Percentiles rank a stretch among this genome's conserved stretches.
phyloP scores from a whole-genome alignment of 177 flowering plant genomes.

The Viscum album region DNA sequence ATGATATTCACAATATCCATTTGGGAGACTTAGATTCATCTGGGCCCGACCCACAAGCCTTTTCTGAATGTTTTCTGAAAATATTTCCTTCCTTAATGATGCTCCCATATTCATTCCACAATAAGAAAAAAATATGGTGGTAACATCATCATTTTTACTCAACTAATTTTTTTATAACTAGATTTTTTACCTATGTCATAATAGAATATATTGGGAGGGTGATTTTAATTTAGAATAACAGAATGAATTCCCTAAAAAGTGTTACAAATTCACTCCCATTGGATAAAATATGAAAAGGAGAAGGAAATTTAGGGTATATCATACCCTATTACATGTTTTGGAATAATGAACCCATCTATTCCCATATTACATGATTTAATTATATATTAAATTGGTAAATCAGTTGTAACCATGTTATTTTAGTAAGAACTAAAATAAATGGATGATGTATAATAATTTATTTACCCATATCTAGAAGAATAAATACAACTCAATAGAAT shows the following conservation, averaged over 20 bases:
- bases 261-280: too few relatives aligned
- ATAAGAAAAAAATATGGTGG: not conserved
- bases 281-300: too few relatives aligned
- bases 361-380: conserved; percentile 80
- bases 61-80: conserved; percentile 34
- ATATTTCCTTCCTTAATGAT: conserved; percentile 32
- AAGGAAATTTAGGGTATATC: too few relatives aligned
- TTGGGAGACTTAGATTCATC: too few relatives aligned
- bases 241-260: conserved; percentile 70
- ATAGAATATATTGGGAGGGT: conserved; percentile 76
- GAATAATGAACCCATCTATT: conserved; percentile 39
- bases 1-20: too few relatives aligned
- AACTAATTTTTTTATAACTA: not conserved
- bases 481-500: conserved; percentile 68
- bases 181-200: conserved; percentile 53
- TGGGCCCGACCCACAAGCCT: conserved; percentile 36
- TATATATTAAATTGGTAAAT: conserved; percentile 31
- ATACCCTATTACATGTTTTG: conserved; percentile 73
- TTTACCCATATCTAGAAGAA: conserved; percentile 78
- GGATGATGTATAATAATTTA: not conserved
- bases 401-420: not conserved
- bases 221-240: conserved; percentile 78
- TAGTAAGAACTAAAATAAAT: not conserved
- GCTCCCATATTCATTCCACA: conserved; percentile 36
- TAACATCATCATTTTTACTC: not conserved